phyloP scores from a whole-genome alignment of 805 yeast species.

The Kluyveromyces dobzhanskii region DNA sequence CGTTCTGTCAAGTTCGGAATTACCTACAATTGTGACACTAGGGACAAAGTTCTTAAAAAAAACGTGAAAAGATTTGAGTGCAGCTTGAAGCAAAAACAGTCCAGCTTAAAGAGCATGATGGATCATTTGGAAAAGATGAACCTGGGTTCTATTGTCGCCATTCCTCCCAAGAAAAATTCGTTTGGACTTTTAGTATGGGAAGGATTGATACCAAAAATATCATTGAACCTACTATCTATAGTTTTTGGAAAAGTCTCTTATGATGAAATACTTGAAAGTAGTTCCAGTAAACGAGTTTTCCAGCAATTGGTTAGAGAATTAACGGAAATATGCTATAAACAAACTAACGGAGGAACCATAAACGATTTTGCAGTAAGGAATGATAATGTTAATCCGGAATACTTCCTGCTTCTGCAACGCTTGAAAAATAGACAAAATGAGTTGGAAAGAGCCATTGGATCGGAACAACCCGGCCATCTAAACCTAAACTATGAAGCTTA shows the following conservation, averaged over 20 bases:
- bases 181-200: constrained; percentile 20
- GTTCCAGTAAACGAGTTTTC: constrained; percentile 20
- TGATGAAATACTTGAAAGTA: constrained; percentile 16
- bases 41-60: background rate
- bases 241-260: constrained; percentile 27
- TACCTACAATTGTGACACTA: constrained; percentile 11
- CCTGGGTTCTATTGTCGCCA: constrained; percentile 1
- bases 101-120: constrained; percentile 7
- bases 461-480: constrained; percentile 28
- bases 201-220: constrained; percentile 23
- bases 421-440: constrained; percentile 18
- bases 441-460: constrained; percentile 18
- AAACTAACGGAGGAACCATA: constrained; percentile 15
- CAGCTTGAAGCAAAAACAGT: constrained; percentile 4
- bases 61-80: too few relatives aligned
- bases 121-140: constrained; percentile 4
- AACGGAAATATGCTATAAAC: constrained; percentile 18
- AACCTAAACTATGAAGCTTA: constrained; percentile 29
- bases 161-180: background rate
- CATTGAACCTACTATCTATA: constrained; percentile 25
- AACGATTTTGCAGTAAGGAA: constrained; percentile 6
- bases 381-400: constrained; percentile 6
- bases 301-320: constrained; percentile 24
- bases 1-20: constrained; percentile 21
- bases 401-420: constrained; percentile 12